Evolutionary conservation across 129 eudicot genomes (phyloP), one percentile per base, ranked within the genome.

Genomic region (Glebionis coronaria): DNA sequence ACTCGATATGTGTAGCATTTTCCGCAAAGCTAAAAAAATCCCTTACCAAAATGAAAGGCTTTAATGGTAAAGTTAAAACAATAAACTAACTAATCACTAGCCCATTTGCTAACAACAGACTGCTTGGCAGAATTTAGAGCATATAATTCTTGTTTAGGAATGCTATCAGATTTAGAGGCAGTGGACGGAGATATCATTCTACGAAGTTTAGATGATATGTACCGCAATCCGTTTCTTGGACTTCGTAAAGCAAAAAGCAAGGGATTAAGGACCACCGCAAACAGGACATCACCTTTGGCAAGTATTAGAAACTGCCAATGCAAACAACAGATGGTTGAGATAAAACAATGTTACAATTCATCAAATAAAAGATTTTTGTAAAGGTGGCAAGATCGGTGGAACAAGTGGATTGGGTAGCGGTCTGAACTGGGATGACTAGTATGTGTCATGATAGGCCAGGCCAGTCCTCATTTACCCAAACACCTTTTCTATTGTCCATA

Each of bases 91-190:
- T 73, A 87, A 76, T 78, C 77, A 40, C 79, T 84, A 76, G 87
- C 97, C 97, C 95, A 90, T 87, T 90, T 90, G 73, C 80, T 80
- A 75, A 83, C 80, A 42, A 90, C 97, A 1, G 81, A 80, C 9
- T 87, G 86, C 75, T 85, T 84, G 44, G 97, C 95, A 56, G 95
- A 84, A 77, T 46, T 67, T 12, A 63, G 75, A 20, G 74, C 73
- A 56, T 63, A 72, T 40, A 51, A 65, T 68, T 87, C 82, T 67
- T 75, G 81, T 65, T 61, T 65, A 18, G 82, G 65, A 20, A 29
- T 49, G 8, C 62, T 63, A 65, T 56, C 74, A 29, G 76, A 55
- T 31, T 31, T 75, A 42, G 79, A 56, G 42, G 64, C 60, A 60
- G 73, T 65, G n/a, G 70, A 58, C 3, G 82, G 84, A 65, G 69